Evolutionary conservation across 805 yeast genomes (phyloP).

Genomic region (Barnettozyma wickerhamii): DNA sequence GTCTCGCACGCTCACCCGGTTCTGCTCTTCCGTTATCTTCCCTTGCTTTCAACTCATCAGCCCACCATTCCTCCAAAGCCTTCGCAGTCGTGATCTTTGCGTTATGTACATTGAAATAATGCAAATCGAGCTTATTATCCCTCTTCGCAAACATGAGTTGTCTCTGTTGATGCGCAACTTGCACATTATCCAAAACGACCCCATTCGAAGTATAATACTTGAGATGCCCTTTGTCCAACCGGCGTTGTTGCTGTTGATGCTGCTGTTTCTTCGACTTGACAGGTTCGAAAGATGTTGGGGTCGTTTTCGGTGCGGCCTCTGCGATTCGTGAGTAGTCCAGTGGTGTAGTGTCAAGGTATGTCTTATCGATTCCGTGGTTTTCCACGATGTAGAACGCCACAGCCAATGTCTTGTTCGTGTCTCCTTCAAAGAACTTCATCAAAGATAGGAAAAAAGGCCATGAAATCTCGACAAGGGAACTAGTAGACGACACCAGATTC

Average conservation of each 20-base stretch:
- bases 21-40: conserved; percentile 34
- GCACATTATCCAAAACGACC: conserved; percentile 8
- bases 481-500: conserved; percentile 30
- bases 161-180: conserved; percentile 11
- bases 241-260: no score
- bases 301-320: conserved; percentile 1
- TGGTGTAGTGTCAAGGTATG: conserved; percentile 22
- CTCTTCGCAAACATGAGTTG: conserved; percentile 18
- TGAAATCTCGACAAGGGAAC: conserved; percentile 31
- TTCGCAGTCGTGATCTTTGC: conserved; percentile 37
- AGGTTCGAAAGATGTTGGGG: neutral
- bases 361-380: conserved; percentile 24
- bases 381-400: conserved; percentile 33
- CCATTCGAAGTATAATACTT: no score
- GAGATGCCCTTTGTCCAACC: no score
- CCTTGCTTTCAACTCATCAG: conserved; percentile 43
- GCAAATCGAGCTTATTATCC: conserved; percentile 46
- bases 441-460: conserved; percentile 36
- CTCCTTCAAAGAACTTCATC: conserved; percentile 41
- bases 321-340: conserved; percentile 6
- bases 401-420: conserved; percentile 33
- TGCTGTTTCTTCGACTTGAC: no score
- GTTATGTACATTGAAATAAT: conserved; percentile 42
- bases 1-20: conserved; percentile 33
- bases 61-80: conserved; percentile 59